These are phyloP conservation scores for Apiotrichum montevideense DNA, from an alignment of 1,284 basidiomycete species.

Conservation along the genomic window DNA sequence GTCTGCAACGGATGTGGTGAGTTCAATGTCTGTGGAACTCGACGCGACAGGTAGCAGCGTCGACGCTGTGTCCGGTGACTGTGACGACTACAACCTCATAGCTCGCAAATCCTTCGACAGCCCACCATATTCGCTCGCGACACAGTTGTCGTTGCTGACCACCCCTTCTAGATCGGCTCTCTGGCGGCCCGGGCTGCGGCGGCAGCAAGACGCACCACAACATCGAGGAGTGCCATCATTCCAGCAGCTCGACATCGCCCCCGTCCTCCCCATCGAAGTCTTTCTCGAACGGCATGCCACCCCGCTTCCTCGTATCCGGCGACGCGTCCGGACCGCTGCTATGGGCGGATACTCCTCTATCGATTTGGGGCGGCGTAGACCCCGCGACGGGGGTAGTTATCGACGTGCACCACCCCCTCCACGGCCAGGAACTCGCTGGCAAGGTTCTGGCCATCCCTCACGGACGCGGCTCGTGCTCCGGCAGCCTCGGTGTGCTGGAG, in stretches of 20 bases:
- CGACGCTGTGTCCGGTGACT: background rate
- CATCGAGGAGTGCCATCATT: background rate
- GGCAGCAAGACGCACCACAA: background rate
- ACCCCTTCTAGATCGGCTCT: background rate
- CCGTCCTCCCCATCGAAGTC: background rate
- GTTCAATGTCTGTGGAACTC: background rate
- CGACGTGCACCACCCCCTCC: slow-evolving; percentile 11
- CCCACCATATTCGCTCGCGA: background rate
- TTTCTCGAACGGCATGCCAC: background rate
- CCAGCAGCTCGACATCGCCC: background rate
- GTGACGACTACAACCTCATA: background rate
- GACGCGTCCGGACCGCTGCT: slow-evolving; percentile 6
- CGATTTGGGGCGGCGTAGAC: slow-evolving; percentile 11
- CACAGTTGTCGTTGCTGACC: too few relatives aligned
- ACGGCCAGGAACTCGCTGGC: background rate
- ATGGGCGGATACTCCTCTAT: background rate
- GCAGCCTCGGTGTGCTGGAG: slow-evolving; percentile 10
- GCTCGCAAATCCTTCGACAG: background rate
- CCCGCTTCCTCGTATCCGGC: slow-evolving; percentile 6
- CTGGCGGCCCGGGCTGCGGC: background rate
- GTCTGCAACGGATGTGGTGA: slow-evolving; percentile 1
- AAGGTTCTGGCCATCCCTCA: slow-evolving; percentile 8
- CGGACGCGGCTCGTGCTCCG: slow-evolving; percentile 13
- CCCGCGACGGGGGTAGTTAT: background rate
- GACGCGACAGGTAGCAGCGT: background rate